Evolutionary conservation across 2,329 filamentous ascomycete genomes (phyloP).

Genomic region (Aspergillus ochraceus): DNA sequence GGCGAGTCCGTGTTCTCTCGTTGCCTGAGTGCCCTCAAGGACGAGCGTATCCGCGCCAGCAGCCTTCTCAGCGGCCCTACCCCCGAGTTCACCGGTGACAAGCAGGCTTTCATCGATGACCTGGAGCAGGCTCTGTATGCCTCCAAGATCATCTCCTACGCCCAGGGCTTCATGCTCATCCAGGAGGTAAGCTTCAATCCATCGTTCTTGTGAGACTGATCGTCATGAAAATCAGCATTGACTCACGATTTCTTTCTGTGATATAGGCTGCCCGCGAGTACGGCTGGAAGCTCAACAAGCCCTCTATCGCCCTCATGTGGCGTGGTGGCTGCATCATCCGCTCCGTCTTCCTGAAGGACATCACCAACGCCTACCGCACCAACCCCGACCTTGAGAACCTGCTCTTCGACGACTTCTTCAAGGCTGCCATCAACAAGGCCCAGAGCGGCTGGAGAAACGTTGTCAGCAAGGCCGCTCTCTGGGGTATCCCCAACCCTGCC

Average conservation of each 20-base stretch:
- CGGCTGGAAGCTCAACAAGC: conserved; percentile 99
- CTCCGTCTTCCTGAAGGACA: conserved; percentile 99
- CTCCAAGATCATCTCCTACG: conserved; percentile 99
- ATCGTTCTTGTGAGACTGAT: background rate
- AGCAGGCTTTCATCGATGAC: conserved; percentile 90
- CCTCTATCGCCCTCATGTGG: conserved; percentile 99
- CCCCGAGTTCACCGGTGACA: conserved; percentile 83
- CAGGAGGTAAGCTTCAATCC: conserved; percentile 69
- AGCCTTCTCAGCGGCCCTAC: conserved; percentile 74
- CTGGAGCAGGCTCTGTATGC: conserved; percentile 98
- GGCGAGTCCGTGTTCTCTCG: conserved; percentile 95
- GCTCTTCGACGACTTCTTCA: conserved; percentile 99
- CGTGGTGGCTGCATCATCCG: conserved; percentile 99
- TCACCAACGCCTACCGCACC: conserved; percentile 92
- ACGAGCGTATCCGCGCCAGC: conserved; percentile 82
- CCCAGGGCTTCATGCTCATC: conserved; percentile 99
- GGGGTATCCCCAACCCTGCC: conserved; percentile 92
- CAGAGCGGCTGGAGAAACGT: conserved; percentile 91
- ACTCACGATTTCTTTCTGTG: conserved; percentile 17
- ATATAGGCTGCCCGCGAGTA: conserved; percentile 88
- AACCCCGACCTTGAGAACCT: conserved; percentile 96
- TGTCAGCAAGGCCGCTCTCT: conserved; percentile 85
- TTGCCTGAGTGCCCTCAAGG: conserved; percentile 92
- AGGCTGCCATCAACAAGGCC: conserved; percentile 96
- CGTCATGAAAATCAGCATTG: background rate